Evolutionary conservation across 2,329 filamentous ascomycete genomes (phyloP).

Genomic region (Apiospora koreana): DNA sequence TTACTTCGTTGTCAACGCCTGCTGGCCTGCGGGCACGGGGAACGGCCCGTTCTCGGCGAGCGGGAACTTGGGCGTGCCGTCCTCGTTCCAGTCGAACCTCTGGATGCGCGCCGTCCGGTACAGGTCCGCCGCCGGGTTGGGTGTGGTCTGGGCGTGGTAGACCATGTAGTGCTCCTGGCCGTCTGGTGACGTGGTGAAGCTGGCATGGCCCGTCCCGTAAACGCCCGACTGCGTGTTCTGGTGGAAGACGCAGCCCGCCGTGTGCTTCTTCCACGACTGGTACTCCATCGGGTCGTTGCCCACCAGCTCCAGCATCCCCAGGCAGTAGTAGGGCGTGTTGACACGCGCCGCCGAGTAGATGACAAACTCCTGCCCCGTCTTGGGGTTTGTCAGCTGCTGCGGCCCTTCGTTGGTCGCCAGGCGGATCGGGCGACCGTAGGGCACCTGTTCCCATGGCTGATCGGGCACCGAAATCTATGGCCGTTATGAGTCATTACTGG

Average conservation of each 20-base stretch:
- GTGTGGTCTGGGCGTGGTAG: slow-evolving; percentile 37
- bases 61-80: slow-evolving; percentile 35
- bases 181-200: slow-evolving; percentile 36
- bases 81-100: slow-evolving; percentile 35
- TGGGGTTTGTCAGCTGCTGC: slow-evolving; percentile 37
- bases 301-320: slow-evolving; percentile 37
- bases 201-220: slow-evolving; percentile 38
- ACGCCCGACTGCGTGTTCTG: slow-evolving; percentile 34
- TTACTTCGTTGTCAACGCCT: not conserved
- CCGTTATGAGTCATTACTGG: not conserved
- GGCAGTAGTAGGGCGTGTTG: slow-evolving; percentile 38
- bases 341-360: slow-evolving; percentile 39
- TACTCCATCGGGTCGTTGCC: slow-evolving; percentile 39
- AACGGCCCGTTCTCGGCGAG: slow-evolving; percentile 36
- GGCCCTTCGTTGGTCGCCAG: slow-evolving; percentile 38
- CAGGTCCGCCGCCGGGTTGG: slow-evolving; percentile 31
- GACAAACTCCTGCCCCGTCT: slow-evolving; percentile 37
- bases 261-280: slow-evolving; percentile 36
- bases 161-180: slow-evolving; percentile 35
- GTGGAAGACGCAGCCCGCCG: slow-evolving; percentile 35
- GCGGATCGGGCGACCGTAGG: slow-evolving; percentile 33
- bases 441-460: slow-evolving; percentile 37
- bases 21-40: not conserved
- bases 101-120: slow-evolving; percentile 36
- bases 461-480: slow-evolving; percentile 32